Base-by-base conservation (phyloP, 345 rosid genomes). In the Eucalyptus cloeziana region DNA sequence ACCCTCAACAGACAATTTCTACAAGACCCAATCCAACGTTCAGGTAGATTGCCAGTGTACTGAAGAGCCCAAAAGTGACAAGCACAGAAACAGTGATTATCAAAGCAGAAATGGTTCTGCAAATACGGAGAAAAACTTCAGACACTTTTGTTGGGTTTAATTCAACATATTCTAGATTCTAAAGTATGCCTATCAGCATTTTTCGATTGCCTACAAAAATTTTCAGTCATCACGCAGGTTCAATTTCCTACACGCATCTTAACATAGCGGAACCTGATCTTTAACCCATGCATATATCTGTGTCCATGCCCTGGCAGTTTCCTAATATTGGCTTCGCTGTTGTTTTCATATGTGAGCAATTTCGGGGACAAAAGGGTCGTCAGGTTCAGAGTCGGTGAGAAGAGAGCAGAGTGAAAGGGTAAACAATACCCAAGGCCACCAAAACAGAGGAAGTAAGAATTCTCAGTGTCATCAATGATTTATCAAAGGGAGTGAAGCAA, bases 331-430 rank as follows among this genome's bases (percentile, higher is more conserved):
- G 60, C 51, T 88, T 67, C 89, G 31, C 88, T 88, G 88, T 62
- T 64, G 69, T 86, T 88, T 90, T 69, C 22, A 88, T 13, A 90
- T 19, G 86, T 85, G 86, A 45, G 86, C 89, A 37, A 88, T 88
- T 67, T 90, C 89, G 21, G 86, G 64, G 30, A 88, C 89, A 13
- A 90, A 88, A 43, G 91, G 91, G 80, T 90, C 88, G 8, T 90
- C 91, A 10, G 89, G 91, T 60, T 88, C 43, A 30, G 89, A 56
- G 89, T 90, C 86, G 14, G 91, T 88, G 47, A 85, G 91, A 52
- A 90, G 89, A 86, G 89, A 90, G 51, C 89, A 90, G 31, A 88
- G 44, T 3, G 81, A 90, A n/a, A 90, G 89, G 27, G 86, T 37
- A 21, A 40, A 71, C 83, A 71, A 37, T 37, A 33, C 83, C 83